Conservation (phyloP, 352 stramenopile species). For the Lagenidium sp. region DNA sequence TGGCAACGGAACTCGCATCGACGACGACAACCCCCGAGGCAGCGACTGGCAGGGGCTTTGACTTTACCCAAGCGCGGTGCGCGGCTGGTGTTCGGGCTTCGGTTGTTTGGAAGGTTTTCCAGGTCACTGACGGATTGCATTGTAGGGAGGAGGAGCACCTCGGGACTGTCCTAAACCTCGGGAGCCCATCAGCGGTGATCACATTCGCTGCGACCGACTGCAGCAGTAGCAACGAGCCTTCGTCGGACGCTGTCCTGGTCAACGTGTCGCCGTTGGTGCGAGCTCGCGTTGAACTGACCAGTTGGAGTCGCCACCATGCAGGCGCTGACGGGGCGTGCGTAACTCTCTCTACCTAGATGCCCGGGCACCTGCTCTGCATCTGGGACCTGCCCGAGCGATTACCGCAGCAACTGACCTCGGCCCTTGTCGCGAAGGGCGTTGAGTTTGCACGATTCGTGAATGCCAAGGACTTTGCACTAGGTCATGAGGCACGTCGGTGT, state of each 20-base stretch:
- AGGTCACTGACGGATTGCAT: constrained; percentile 3
- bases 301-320: not conserved
- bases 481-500: no score
- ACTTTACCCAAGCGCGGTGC: constrained; percentile 67
- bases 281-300: no score
- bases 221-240: not conserved
- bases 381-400: constrained; percentile 20
- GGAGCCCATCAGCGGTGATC: no score
- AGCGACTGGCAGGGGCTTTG: constrained; percentile 15
- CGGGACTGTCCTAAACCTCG: no score
- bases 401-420: constrained; percentile 4
- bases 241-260: constrained; percentile 28
- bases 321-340: not conserved
- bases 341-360: constrained; percentile 22
- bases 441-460: constrained; percentile 17
- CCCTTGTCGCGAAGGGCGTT: constrained; percentile 1
- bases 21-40: not conserved
- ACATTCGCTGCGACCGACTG: no score
- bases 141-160: no score
- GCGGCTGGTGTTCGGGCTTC: no score
- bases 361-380: constrained; percentile 47
- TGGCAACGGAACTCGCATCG: not conserved
- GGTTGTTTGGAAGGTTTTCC: constrained; percentile 2
- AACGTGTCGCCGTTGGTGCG: constrained; percentile 64
- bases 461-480: constrained; percentile 34